Conservation (phyloP, 2,329 filamentous ascomycete genomes). For the Arachnopeziza araneosa region DNA sequence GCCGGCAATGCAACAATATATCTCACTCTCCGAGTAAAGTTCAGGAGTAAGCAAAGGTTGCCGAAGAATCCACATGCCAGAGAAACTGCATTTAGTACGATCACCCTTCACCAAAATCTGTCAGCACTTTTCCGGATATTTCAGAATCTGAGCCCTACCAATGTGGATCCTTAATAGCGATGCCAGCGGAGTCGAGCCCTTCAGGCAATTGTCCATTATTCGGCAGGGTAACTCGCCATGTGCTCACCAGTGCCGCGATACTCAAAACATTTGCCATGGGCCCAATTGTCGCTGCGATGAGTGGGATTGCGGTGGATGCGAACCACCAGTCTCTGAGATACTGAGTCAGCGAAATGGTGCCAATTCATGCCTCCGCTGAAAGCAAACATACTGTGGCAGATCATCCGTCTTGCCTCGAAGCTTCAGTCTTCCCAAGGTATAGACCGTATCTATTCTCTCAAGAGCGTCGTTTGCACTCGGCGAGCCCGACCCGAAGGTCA, state of each 20-base stretch:
- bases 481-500: background rate
- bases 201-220: slow-evolving; percentile 39
- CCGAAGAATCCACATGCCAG: slow-evolving; percentile 59
- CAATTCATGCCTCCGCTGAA: background rate
- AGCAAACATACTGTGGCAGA: slow-evolving; percentile 27
- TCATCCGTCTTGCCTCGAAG: slow-evolving; percentile 31
- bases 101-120: slow-evolving; percentile 38
- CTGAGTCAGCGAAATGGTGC: background rate
- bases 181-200: slow-evolving; percentile 44
- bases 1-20: slow-evolving; percentile 64
- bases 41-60: slow-evolving; percentile 62
- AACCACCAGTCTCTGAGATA: slow-evolving; percentile 35
- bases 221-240: slow-evolving; percentile 50
- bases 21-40: slow-evolving; percentile 60
- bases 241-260: slow-evolving; percentile 60
- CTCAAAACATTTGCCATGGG: slow-evolving; percentile 66
- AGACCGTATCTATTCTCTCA: slow-evolving; percentile 14
- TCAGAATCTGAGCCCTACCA: slow-evolving; percentile 41
- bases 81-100: slow-evolving; percentile 58
- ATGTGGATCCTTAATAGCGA: slow-evolving; percentile 50
- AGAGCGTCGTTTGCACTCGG: slow-evolving; percentile 3
- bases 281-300: slow-evolving; percentile 62
- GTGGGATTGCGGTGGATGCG: slow-evolving; percentile 42
- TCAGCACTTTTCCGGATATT: background rate
- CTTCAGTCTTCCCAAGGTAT: slow-evolving; percentile 27